Evolutionary conservation across 306 rosid genomes (phyloP).

Genomic region (Prunus dulcis): DNA sequence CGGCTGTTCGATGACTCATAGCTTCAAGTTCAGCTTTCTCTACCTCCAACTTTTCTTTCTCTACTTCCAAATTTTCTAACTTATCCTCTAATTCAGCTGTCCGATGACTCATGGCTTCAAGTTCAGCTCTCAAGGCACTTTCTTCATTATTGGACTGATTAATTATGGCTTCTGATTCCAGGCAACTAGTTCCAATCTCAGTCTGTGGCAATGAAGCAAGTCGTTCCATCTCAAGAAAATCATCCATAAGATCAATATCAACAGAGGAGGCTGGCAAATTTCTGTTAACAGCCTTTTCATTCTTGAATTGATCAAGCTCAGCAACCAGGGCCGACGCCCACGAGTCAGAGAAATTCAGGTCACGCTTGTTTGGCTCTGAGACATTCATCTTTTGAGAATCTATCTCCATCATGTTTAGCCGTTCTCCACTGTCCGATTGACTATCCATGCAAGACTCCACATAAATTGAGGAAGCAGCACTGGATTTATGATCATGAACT

Average conservation of each 20-base stretch:
- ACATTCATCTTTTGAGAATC: constrained; percentile 39
- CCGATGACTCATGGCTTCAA: constrained; percentile 58
- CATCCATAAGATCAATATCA: constrained; percentile 85
- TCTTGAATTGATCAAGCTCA: constrained; percentile 83
- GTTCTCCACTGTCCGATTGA: constrained; percentile 71
- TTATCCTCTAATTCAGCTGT: constrained; percentile 50
- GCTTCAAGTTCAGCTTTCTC: constrained; percentile 24
- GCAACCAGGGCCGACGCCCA: constrained; percentile 74
- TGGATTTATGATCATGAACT: constrained; percentile 53
- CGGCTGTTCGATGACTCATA: constrained; percentile 8
- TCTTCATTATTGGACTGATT: constrained; percentile 33
- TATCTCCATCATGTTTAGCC: constrained; percentile 41
- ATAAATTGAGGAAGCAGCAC: constrained; percentile 56
- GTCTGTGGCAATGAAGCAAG: constrained; percentile 67
- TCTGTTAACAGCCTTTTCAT: constrained; percentile 47
- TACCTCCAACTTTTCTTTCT: constrained; percentile 31
- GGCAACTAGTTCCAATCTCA: constrained; percentile 33
- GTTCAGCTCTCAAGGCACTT: constrained; percentile 49
- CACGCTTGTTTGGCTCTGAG: constrained; percentile 55
- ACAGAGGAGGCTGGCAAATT: constrained; percentile 48
- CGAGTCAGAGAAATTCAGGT: constrained; percentile 59
- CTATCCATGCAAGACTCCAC: constrained; percentile 73
- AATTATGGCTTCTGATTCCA: constrained; percentile 34
- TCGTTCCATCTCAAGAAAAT: constrained; percentile 95
- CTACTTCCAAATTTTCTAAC: constrained; percentile 49